A percentile compares a stretch with the other conserved stretches of the same genome.
Evolutionary conservation across 2,329 filamentous ascomycete genomes (phyloP).

Genomic region (Furcasterigmium sp.): DNA sequence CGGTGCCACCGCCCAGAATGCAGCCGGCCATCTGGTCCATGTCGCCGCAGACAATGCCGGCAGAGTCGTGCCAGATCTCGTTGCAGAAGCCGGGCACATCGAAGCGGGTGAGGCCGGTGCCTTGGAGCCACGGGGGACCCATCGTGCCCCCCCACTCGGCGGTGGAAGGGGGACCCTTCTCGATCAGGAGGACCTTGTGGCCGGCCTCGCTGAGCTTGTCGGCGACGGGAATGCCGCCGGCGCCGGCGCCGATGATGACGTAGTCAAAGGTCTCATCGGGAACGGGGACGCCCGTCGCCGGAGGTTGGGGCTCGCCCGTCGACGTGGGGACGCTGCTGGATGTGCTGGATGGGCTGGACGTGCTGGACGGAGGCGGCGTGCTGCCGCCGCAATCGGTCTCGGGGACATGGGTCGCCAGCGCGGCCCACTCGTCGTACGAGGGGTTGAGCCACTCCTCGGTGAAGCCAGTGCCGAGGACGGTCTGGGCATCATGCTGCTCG

Average conservation of each 20-base stretch:
- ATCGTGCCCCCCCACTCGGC: constrained; percentile 60
- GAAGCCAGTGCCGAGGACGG: constrained; percentile 38
- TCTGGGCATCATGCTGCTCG: constrained; percentile 50
- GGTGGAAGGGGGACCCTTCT: constrained; percentile 56
- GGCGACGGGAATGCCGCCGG: constrained; percentile 55
- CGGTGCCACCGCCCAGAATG: constrained; percentile 61
- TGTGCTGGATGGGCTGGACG: too few species aligned
- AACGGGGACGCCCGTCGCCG: constrained; percentile 25
- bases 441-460: constrained; percentile 29
- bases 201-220: constrained; percentile 60
- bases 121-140: constrained; percentile 56
- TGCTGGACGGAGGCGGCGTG: too few species aligned
- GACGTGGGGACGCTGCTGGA: constrained; percentile 20
- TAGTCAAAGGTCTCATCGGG: constrained; percentile 48
- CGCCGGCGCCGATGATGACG: constrained; percentile 58
- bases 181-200: constrained; percentile 59
- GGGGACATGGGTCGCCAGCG: constrained; percentile 34
- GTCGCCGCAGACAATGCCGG: constrained; percentile 61
- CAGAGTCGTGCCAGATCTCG: constrained; percentile 60
- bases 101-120: constrained; percentile 61
- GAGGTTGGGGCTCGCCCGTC: constrained; percentile 19
- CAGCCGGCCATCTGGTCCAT: constrained; percentile 71
- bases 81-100: constrained; percentile 69
- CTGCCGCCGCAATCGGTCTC: constrained; percentile 24
- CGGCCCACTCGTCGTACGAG: constrained; percentile 36